Evolutionary conservation across 768 basidiomycete species (phyloP), one percentile per base, ranked within the genome.

Genomic region (Mycena latifolia): DNA sequence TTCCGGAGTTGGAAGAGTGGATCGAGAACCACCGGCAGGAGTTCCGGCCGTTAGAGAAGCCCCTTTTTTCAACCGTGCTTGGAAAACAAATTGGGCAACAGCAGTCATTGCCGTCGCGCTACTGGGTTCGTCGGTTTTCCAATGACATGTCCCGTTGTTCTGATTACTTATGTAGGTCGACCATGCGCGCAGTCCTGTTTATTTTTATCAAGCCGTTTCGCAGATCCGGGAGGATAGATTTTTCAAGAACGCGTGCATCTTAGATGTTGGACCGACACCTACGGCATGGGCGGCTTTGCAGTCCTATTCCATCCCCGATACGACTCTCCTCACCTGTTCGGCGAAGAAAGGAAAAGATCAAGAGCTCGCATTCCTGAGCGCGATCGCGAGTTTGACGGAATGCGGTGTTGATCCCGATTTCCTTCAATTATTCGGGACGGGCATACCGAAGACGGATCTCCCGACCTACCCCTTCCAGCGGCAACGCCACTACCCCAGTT

Each of bases 401-500:
- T 69, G 71, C 55, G 75, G 76, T 12, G 63, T 75, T 28, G 70
- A 63, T 12, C 66, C 74, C 41, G 72, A 79, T 39, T 76, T 80
- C 46, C 55, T 63, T 5, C 37, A 25, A 9, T 66, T 80, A 5
- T 74, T 73, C 59, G 53, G 47, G 67, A 66, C 63, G 63, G 55
- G 33, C 66, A 35, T 35, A 6, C 63, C 29, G 28, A 77, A 73
- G 67, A 77, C 73, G 5, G 66, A 73, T 47, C 43, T 79, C 27
- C 79, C 78, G 0, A 80, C 77, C 1, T 80, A 80, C 60, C 79
- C 79, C 2, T 80, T 78, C 75, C 78, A 79, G 62, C 77, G 77
- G 27, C 67, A 76, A 10, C 72, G 73, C 28, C 77, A 77, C 54
- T 80, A 78, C 43, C 79, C 79, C 7, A 55, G 72, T 14, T 75